A percentile compares a stretch with the other conserved stretches of the same genome.
Conservation (phyloP, 75 land plant species). For the Cunninghamia lanceolata region DNA sequence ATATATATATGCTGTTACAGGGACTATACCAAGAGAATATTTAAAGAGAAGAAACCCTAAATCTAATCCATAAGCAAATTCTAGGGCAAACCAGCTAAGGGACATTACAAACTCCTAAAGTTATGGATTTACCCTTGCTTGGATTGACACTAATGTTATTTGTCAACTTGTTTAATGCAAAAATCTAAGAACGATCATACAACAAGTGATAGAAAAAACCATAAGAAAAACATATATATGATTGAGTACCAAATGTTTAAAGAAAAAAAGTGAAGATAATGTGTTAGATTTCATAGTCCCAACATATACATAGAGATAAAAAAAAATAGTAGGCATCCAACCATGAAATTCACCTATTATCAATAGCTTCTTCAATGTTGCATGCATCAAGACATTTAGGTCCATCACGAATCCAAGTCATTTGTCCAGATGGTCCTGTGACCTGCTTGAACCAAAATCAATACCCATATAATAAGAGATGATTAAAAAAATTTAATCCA, state of each 20-base stretch:
- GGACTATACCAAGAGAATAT: too few species aligned
- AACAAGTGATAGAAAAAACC: background rate
- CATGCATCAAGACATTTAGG: conserved; percentile 58
- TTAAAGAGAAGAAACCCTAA: too few species aligned
- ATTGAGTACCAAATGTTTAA: background rate
- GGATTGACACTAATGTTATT: background rate
- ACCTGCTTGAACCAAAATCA: conserved; percentile 36
- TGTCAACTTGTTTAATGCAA: background rate
- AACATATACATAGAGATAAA: background rate
- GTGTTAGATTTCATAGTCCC: conserved; percentile 1
- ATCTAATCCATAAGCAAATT: too few species aligned
- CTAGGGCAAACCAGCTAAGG: too few species aligned
- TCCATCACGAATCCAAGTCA: conserved; percentile 91
- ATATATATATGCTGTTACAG: too few species aligned
- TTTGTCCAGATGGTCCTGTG: conserved; percentile 86
- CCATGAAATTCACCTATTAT: conserved; percentile 46
- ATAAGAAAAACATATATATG: background rate
- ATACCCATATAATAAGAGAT: background rate
- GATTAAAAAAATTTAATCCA: background rate
- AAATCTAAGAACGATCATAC: background rate
- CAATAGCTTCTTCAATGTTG: conserved; percentile 74
- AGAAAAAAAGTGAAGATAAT: background rate
- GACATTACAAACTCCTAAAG: background rate
- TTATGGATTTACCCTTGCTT: background rate
- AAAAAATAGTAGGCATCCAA: background rate